Evolutionary conservation across 345 rosid genomes (phyloP).

Genomic region (Firmiana major): DNA sequence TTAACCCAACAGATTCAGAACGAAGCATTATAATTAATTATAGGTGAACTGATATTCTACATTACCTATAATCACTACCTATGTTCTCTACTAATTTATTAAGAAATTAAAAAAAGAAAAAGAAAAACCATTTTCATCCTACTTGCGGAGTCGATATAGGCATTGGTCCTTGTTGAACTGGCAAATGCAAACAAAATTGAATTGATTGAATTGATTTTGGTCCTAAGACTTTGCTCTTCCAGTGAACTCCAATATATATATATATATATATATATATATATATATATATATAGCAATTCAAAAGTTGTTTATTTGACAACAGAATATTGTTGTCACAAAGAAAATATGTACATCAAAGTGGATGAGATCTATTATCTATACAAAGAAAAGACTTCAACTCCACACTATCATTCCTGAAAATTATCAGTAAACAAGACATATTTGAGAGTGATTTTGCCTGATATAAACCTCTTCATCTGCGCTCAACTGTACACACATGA

Average conservation of each 20-base stretch:
- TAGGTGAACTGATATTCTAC: not conserved
- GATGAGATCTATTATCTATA: not conserved
- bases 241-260: too few species aligned
- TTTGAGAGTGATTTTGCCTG: not conserved
- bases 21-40: not conserved
- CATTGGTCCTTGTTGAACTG: not conserved
- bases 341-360: not conserved
- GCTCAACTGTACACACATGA: not conserved
- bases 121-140: too few species aligned
- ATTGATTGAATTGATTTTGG: not conserved
- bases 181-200: not conserved
- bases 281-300: too few species aligned
- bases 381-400: not conserved
- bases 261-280: too few species aligned
- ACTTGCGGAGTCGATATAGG: not conserved
- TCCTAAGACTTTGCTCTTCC: too few species aligned
- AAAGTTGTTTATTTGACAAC: not conserved
- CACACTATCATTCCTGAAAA: not conserved
- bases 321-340: not conserved
- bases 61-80: not conserved
- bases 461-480: not conserved
- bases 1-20: not conserved
- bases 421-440: not conserved
- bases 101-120: not conserved
- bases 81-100: not conserved